Base-by-base conservation (phyloP, 169 alveolate genomes). In the Eimeria sp. region DNA sequence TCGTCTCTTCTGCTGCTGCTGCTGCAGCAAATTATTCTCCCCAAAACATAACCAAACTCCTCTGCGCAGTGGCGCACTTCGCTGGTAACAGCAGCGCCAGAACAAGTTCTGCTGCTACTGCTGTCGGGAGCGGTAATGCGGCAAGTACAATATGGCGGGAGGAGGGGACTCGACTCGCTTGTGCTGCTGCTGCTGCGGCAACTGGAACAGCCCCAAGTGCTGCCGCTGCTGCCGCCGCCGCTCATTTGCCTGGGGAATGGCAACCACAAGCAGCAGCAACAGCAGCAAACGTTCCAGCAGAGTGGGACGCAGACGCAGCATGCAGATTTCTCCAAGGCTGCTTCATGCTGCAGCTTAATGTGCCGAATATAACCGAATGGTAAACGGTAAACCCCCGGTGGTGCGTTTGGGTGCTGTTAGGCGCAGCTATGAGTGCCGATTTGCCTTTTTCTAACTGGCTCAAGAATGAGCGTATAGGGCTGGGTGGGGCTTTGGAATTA, bases 331-430 rank as follows among this genome's bases (percentile, higher is more conserved):
- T 67, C 63, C 58, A 58, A 57, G 67, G 76, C 45, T 72, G 58
- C 45, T 18, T 82, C 58, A 70, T 72, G 95, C 76, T 67, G 95
- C 75, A 90, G 80, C 75, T 90, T 90, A 45, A 49, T 67, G 75
- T 27, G 25, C 80, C 95, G 30, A 76, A 65, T 45, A 63, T 67
- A 73, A 83, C 75, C 30, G 65, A 90, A 27, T 57, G 95, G 95
- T 65, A 51, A 72, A 27, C 80, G 49, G 43, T 70, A 70, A 70
- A 70, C 80, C 80, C 80, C 27, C n/a, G 30, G 30, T 54, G 10
- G 61, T 54, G 61, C 61, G 61, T 54, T 54, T 14, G 16, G 61
- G 6, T 54, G 61, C 4, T 54, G 20, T 11, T 11, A 54, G 61
- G 16, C 10, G 61, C 61, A 11, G 20, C 20, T 4, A 3, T 7